Percentiles rank a stretch among this genome's conserved stretches.
Conservation (phyloP, 495 filamentous ascomycete genomes). For the Xylaria intraflava region DNA sequence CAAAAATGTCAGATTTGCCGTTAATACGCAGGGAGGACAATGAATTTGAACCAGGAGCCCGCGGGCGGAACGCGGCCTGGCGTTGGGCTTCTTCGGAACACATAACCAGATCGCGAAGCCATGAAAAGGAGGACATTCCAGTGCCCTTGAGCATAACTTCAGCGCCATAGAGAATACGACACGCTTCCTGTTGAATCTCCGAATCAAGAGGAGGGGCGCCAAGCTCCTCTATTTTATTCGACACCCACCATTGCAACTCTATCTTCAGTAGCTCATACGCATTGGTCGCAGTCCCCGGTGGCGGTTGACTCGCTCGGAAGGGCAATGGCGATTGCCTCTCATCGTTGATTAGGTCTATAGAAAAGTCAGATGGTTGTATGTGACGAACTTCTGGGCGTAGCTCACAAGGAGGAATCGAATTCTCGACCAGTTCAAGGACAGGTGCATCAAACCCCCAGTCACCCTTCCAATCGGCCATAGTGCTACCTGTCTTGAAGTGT, state of each 20-base stretch:
- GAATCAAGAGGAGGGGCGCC: conserved; percentile 32
- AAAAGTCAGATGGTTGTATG: conserved; percentile 14
- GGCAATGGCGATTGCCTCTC: conserved; percentile 46
- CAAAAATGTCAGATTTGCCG: conserved; percentile 42
- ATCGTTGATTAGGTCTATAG: conserved; percentile 48
- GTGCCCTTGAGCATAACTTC: conserved; percentile 26
- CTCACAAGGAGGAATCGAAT: conserved; percentile 60
- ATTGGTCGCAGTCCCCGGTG: conserved; percentile 32
- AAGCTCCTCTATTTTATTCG: conserved; percentile 22
- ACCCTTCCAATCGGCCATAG: conserved; percentile 66
- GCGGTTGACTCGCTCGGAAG: conserved; percentile 33
- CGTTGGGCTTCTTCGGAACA: conserved; percentile 29
- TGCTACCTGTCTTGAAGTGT: conserved; percentile 61
- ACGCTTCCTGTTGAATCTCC: conserved; percentile 40
- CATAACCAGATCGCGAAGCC: conserved; percentile 50
- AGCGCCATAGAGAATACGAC: conserved; percentile 35
- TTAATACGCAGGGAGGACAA: conserved; percentile 37
- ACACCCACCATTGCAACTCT: conserved; percentile 39
- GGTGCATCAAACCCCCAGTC: conserved; percentile 63
- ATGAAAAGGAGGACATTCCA: conserved; percentile 31
- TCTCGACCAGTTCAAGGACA: conserved; percentile 53
- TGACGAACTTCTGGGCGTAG: conserved; percentile 12
- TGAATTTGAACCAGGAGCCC: conserved; percentile 25
- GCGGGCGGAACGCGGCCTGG: conserved; percentile 31
- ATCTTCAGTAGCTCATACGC: conserved; percentile 48